Percentiles rank a stretch among this genome's conserved stretches.
These are phyloP conservation scores for Penicillium sp. DNA, from an alignment of 2,329 filamentous ascomycete species.

Conservation along the genomic window DNA sequence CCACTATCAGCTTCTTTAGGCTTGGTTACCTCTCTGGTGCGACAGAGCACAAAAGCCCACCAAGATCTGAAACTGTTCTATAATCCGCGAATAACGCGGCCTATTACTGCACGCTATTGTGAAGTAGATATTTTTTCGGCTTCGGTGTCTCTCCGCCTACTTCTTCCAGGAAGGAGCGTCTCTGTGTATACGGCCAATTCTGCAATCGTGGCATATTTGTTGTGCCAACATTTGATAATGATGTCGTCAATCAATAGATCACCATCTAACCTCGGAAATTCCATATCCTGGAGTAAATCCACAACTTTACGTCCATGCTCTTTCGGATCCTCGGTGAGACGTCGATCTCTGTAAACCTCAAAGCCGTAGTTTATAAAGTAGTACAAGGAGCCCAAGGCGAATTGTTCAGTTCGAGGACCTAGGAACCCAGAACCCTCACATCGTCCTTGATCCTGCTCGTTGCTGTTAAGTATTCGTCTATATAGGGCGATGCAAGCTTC, in stretches of 20 bases:
- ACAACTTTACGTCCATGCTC: slow-evolving; percentile 22
- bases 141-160: too few species aligned
- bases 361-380: slow-evolving; percentile 35
- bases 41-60: too few species aligned
- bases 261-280: slow-evolving; percentile 26
- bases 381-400: slow-evolving; percentile 33
- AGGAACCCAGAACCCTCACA: slow-evolving; percentile 22
- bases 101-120: too few species aligned
- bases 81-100: too few species aligned
- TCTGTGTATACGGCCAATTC: slow-evolving; percentile 19
- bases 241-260: slow-evolving; percentile 27
- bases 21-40: too few species aligned
- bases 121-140: too few species aligned
- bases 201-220: slow-evolving; percentile 19
- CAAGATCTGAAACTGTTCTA: too few species aligned
- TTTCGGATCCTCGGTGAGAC: slow-evolving; percentile 23
- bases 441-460: slow-evolving; percentile 19
- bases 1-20: too few species aligned
- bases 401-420: slow-evolving; percentile 32
- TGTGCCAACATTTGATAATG: slow-evolving; percentile 25
- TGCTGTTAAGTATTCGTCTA: slow-evolving; percentile 25
- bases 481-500: slow-evolving; percentile 28
- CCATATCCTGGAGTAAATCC: slow-evolving; percentile 24
- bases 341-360: slow-evolving; percentile 30
- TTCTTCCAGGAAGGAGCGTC: slow-evolving; percentile 7